Conservation (phyloP, 2,329 filamentous ascomycete species). For the Onygenales sp. region DNA sequence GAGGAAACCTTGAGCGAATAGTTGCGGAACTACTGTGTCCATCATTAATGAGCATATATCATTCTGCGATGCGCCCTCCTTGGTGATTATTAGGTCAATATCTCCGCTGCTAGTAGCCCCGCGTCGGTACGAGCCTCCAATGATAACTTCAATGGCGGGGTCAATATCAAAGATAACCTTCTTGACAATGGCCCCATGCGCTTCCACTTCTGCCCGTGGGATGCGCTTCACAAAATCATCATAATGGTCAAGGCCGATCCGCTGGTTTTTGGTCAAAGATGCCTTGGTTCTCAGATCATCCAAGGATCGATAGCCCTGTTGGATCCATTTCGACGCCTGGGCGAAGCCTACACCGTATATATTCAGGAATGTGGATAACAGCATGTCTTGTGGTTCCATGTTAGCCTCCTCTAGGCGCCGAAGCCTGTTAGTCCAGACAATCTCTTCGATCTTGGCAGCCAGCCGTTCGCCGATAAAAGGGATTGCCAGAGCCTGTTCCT, state of each 20-base stretch:
- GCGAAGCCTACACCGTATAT: constrained; percentile 69
- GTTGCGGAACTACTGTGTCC: constrained; percentile 49
- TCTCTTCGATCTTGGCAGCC: constrained; percentile 82
- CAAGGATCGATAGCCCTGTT: constrained; percentile 63
- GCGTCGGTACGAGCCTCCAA: constrained; percentile 78
- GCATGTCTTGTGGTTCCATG: constrained; percentile 54
- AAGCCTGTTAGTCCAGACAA: constrained; percentile 63
- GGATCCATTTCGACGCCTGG: constrained; percentile 67
- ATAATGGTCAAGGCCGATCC: constrained; percentile 68
- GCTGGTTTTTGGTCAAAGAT: constrained; percentile 59
- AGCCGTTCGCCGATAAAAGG: constrained; percentile 62
- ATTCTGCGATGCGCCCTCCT: constrained; percentile 45
- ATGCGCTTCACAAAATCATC: constrained; percentile 71
- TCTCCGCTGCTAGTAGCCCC: constrained; percentile 67
- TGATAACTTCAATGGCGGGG: constrained; percentile 55
- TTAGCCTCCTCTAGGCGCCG: constrained; percentile 62
- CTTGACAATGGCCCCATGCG: constrained; percentile 57
- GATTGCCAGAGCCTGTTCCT: constrained; percentile 57
- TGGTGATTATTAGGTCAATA: constrained; percentile 77
- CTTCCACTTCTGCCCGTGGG: constrained; percentile 63
- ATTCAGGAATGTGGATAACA: constrained; percentile 60
- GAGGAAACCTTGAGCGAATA: constrained; percentile 57
- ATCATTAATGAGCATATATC: constrained; percentile 56
- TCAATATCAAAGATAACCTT: constrained; percentile 53
- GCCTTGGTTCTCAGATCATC: constrained; percentile 57